Evolutionary conservation across 805 yeast species (phyloP).

Genomic region (Candida schatavii): DNA sequence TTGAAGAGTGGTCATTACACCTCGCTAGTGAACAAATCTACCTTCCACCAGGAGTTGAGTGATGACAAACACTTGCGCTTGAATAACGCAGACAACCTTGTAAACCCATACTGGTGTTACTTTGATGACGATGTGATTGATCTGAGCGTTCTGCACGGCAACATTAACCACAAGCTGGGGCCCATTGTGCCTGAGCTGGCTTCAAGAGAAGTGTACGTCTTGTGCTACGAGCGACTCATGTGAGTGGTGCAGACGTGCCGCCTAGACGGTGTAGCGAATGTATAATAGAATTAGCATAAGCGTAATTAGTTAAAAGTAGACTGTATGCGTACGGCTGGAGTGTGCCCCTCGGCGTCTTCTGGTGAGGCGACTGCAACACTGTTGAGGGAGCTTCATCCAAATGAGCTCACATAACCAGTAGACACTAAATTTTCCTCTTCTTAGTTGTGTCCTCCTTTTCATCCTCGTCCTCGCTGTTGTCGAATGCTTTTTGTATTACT

Average conservation of each 20-base stretch:
- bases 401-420: too few relatives aligned
- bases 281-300: too few relatives aligned
- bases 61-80: not conserved
- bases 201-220: slow-evolving; percentile 63
- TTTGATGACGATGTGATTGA: slow-evolving; percentile 70
- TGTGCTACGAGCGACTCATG: slow-evolving; percentile 56
- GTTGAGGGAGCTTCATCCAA: too few relatives aligned
- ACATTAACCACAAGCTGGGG: slow-evolving; percentile 30
- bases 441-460: slow-evolving; percentile 6
- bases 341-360: too few relatives aligned
- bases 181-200: slow-evolving; percentile 33
- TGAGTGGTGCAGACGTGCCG: too few relatives aligned
- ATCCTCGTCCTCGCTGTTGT: slow-evolving; percentile 8
- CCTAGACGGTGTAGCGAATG: too few relatives aligned
- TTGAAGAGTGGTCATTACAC: slow-evolving; percentile 78
- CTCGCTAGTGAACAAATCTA: slow-evolving; percentile 53
- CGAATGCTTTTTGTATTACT: not conserved
- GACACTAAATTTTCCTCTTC: not conserved
- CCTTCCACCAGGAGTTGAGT: slow-evolving; percentile 5
- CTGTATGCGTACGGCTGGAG: too few relatives aligned
- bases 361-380: too few relatives aligned
- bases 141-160: slow-evolving; percentile 46
- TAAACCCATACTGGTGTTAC: slow-evolving; percentile 59
- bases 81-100: slow-evolving; percentile 24
- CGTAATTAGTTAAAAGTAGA: too few relatives aligned